These are phyloP conservation scores for Penicillium coffeae DNA, from an alignment of 495 filamentous ascomycete genomes.

Conservation along the genomic window DNA sequence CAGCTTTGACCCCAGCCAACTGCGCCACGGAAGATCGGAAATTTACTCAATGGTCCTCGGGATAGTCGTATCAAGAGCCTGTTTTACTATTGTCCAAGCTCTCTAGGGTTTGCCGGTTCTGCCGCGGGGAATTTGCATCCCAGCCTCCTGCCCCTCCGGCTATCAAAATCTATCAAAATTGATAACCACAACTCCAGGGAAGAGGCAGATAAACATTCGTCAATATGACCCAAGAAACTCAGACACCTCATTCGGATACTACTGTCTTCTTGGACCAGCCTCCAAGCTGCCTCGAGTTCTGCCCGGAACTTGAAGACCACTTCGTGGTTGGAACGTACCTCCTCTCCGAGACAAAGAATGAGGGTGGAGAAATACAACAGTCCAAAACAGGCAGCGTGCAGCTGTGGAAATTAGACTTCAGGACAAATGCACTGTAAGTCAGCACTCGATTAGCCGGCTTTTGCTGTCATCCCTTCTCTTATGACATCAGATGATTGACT, in stretches of 20 bases:
- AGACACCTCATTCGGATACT: constrained; percentile 28
- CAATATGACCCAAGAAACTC: constrained; percentile 14
- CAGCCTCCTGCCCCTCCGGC: not conserved
- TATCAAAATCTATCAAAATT: not conserved
- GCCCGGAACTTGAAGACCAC: constrained; percentile 56
- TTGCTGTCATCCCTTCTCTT: not conserved
- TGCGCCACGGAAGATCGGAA: not conserved
- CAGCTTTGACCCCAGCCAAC: not conserved
- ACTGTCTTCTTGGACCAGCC: constrained; percentile 53
- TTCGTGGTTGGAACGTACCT: constrained; percentile 87
- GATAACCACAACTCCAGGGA: not conserved
- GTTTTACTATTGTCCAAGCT: not conserved
- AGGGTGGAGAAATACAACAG: constrained; percentile 41
- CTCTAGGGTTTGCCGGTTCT: not conserved
- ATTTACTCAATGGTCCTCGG: not conserved
- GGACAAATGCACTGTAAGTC: constrained; percentile 48
- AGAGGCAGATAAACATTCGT: not conserved
- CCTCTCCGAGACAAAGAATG: constrained; percentile 50
- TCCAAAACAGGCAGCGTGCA: constrained; percentile 69
- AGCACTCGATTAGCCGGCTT: not conserved
- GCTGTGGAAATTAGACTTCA: constrained; percentile 53
- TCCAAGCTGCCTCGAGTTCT: constrained; percentile 84
- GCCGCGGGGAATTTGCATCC: not conserved
- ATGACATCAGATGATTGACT: not conserved
- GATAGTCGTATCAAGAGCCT: not conserved